Conservation (phyloP, 768 basidiomycete species). For the Boletus sp. region DNA sequence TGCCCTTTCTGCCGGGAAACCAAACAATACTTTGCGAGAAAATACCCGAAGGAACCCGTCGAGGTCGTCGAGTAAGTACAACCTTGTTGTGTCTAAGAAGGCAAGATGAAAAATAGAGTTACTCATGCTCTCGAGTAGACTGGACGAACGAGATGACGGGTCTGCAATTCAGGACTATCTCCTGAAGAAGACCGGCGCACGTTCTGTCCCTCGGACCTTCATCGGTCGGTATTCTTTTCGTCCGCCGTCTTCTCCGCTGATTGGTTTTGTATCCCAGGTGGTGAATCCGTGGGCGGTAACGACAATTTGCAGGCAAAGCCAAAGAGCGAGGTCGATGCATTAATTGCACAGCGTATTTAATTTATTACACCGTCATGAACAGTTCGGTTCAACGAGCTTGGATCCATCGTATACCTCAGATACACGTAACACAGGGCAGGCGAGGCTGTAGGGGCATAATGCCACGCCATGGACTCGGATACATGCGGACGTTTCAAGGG, state of each 20-base stretch:
- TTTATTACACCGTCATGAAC: neutral
- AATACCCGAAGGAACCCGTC: slow-evolving; percentile 40
- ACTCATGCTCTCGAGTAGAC: slow-evolving; percentile 27
- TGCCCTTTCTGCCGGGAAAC: slow-evolving; percentile 54
- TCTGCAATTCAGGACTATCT: slow-evolving; percentile 66
- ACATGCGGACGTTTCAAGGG: neutral
- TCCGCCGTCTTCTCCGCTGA: neutral
- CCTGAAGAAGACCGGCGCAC: slow-evolving; percentile 56
- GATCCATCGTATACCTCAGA: slow-evolving; percentile 1
- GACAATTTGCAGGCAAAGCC: slow-evolving; percentile 13
- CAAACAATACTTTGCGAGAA: slow-evolving; percentile 43
- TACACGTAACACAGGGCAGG: neutral
- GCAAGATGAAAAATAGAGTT: neutral
- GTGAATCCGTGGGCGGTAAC: slow-evolving; percentile 21
- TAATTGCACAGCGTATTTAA: slow-evolving; percentile 12
- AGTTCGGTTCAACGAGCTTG: neutral
- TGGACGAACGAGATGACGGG: slow-evolving; percentile 61
- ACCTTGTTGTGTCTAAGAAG: neutral
- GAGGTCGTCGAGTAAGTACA: slow-evolving; percentile 48
- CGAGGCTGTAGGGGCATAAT: neutral
- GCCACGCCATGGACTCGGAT: neutral
- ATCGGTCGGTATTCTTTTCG: slow-evolving; percentile 48
- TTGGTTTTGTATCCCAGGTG: slow-evolving; percentile 6
- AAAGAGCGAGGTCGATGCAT: neutral
- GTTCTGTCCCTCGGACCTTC: slow-evolving; percentile 78